Base-by-base conservation (phyloP, 2,329 filamentous ascomycete species). In the Tolypocladium ophioglossoides region DNA sequence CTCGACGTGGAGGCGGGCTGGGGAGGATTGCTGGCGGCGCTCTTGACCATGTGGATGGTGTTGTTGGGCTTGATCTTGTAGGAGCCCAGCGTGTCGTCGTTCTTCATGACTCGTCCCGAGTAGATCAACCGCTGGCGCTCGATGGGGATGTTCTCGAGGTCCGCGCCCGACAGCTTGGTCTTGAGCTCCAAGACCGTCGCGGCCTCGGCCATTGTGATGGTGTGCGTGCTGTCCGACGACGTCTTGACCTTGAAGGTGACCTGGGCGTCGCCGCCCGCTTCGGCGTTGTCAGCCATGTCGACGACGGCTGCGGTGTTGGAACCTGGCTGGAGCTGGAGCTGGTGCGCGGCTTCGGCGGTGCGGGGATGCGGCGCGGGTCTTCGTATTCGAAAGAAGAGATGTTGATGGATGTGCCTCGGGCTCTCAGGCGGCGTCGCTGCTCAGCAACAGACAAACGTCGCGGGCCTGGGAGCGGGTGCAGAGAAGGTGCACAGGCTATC, bases 31-130 rank as follows among this genome's bases (percentile, higher is more conserved):
- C 91, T 96, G 57, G 89, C 88, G 47, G 94, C 92, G 68, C 91
- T 95, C 78, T 95, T 96, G 64, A 99, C 94, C 64, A 99, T 82
- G 70, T 99, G 94, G 62, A 99, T 84, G 20, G 92, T 97, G 72
- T 97, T 94, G 59, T 91, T 91, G 60, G 89, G 80, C 78, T 96
- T 96, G 72, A 99, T 91, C 78, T 96, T 97, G 76, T 95, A 95
- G 54, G 83, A 83, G 59, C 79, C 83, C 46, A 99, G 75, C 0
- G 87, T 85, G 64, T 99, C 92, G 56, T 87, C 84, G 69, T 99
- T 94, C 77, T 97, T 99, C 75, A 99, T 84, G 57, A 99, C 92
- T 57, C 92, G 86, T 52, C 94, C 94, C 7, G 92, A 96, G 77
- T 97, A 99, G 74, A 99, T 99, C 59, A 99, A 79, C 57, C 94